A percentile compares a stretch with the other conserved stretches of the same genome.
phyloP scores from a whole-genome alignment of 345 rosid genomes.

The Euphorbia tirucalli region DNA sequence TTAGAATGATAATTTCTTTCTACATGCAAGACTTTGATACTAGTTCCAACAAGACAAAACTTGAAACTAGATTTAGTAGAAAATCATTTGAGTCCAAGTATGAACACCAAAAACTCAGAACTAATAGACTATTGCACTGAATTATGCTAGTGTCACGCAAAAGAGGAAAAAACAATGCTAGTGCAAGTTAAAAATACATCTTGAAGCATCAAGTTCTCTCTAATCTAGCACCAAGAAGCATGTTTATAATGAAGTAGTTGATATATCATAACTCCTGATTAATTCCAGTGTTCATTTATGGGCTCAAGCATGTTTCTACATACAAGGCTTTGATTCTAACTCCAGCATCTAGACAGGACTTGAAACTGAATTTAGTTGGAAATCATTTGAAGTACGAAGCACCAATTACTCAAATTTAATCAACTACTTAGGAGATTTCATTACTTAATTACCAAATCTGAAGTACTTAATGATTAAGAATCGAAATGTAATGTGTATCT shows the following conservation, averaged over 20 bases:
- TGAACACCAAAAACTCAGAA: not conserved
- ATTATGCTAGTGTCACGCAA: not conserved
- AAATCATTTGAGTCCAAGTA: not conserved
- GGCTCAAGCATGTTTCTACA: no score
- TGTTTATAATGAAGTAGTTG: not conserved
- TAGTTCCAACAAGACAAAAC: not conserved
- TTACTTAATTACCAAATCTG: not conserved
- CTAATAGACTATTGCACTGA: not conserved
- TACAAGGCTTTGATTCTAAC: no score
- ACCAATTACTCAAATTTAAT: no score
- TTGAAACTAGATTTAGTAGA: not conserved
- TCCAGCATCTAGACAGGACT: no score
- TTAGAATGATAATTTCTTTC: not conserved
- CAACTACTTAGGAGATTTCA: not conserved
- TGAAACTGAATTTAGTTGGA: no score
- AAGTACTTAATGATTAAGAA: not conserved
- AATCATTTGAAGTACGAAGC: no score
- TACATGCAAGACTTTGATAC: not conserved
- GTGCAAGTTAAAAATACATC: not conserved
- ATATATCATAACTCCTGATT: not conserved
- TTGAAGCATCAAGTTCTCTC: not conserved
- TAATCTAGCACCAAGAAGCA: not conserved
- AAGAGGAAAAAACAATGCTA: not conserved
- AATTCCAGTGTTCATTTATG: not conserved
- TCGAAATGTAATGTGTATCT: not conserved